phyloP scores from a whole-genome alignment of 257 asterid species.

The Penstemon davidsonii region DNA sequence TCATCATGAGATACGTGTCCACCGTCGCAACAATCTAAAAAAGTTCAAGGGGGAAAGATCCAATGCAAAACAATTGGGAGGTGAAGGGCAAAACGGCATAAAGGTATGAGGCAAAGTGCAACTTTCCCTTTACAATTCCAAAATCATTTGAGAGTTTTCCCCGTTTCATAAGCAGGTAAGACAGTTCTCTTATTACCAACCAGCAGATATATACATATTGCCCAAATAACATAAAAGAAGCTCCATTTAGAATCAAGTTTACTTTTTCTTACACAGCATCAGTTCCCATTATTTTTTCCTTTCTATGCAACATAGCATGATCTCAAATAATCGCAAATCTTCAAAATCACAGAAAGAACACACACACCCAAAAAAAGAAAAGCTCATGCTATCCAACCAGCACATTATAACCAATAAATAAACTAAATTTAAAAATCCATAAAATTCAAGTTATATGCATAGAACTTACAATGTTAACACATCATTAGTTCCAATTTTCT shows the following conservation, averaged over 20 bases:
- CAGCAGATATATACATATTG: not conserved
- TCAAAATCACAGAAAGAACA: not conserved
- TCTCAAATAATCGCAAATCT: constrained; percentile 8
- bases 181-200: not conserved
- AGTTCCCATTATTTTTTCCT: not conserved
- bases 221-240: no score
- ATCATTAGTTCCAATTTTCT: no score
- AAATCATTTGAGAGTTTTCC: not conserved
- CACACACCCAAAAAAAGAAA: not conserved
- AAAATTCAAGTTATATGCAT: no score
- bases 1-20: no score
- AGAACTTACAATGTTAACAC: no score
- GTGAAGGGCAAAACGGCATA: no score
- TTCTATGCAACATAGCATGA: constrained; percentile 20
- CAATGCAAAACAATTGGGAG: no score
- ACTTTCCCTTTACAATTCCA: no score
- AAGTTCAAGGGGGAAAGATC: no score
- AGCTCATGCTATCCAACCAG: not conserved
- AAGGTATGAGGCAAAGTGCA: no score
- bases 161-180: not conserved
- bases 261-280: constrained; percentile 11
- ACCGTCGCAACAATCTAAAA: no score
- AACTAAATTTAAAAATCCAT: no score
- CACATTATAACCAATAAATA: not conserved
- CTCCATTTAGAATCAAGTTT: not conserved